A percentile compares a stretch with the other conserved stretches of the same genome.
phyloP scores from a whole-genome alignment of 805 yeast genomes.

The Yarrowia bubula region DNA sequence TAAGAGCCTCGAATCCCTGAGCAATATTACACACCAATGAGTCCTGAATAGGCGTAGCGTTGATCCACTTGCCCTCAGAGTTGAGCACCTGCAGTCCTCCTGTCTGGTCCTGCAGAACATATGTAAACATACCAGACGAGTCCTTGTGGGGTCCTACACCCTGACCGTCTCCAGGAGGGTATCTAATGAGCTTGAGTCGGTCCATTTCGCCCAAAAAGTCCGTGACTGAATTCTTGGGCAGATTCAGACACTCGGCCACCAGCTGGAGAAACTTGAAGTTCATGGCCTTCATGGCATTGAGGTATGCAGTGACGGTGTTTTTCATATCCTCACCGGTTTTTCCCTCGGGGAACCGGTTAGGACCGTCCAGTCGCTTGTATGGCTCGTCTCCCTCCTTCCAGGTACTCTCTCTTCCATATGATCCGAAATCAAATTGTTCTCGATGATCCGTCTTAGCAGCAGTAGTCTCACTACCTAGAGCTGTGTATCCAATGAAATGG shows the following conservation, averaged over 20 bases:
- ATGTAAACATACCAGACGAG: constrained; percentile 55
- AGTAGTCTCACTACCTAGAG: constrained; percentile 58
- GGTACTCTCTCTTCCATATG: constrained; percentile 43
- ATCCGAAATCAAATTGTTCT: constrained; percentile 62
- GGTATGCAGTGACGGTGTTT: constrained; percentile 43
- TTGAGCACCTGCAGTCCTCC: constrained; percentile 58
- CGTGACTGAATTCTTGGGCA: constrained; percentile 47
- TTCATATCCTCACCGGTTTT: constrained; percentile 46
- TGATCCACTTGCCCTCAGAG: constrained; percentile 56
- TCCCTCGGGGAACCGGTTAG: constrained; percentile 54
- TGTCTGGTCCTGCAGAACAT: constrained; percentile 54
- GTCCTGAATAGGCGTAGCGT: constrained; percentile 50
- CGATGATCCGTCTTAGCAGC: constrained; percentile 55
- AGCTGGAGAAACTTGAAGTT: constrained; percentile 46
- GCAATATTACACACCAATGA: constrained; percentile 59
- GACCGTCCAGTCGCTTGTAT: constrained; percentile 50
- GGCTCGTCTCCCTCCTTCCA: constrained; percentile 40
- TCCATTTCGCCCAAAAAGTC: constrained; percentile 50
- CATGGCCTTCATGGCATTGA: constrained; percentile 48
- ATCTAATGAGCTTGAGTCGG: constrained; percentile 58
- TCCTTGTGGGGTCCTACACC: constrained; percentile 71
- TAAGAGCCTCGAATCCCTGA: constrained; percentile 59
- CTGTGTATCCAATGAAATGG: constrained; percentile 58
- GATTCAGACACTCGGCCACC: constrained; percentile 56
- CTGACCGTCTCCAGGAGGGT: constrained; percentile 47